Conservation (phyloP, 108 stramenopile species). For the Skeletonema tropicum region DNA sequence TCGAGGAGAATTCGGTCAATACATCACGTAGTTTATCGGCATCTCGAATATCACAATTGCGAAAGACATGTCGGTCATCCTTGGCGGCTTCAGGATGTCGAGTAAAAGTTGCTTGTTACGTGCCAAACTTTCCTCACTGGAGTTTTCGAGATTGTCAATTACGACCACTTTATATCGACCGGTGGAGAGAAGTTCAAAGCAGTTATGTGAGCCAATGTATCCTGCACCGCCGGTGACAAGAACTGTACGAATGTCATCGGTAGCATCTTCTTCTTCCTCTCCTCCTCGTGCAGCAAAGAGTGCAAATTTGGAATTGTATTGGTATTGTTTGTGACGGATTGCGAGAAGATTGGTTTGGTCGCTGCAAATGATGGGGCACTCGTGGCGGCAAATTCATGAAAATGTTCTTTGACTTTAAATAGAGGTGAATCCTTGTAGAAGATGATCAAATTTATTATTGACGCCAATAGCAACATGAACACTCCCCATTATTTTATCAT, state of each 20-base stretch:
- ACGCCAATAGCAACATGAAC: too few relatives aligned
- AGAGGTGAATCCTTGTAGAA: too few relatives aligned
- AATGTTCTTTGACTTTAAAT: too few relatives aligned
- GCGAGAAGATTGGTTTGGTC: background rate
- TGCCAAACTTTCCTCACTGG: conserved; percentile 83
- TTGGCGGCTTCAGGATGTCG: conserved; percentile 15
- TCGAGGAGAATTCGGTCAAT: conserved; percentile 81
- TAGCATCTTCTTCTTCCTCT: background rate
- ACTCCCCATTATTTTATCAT: too few relatives aligned
- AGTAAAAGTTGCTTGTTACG: conserved; percentile 81
- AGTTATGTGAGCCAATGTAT: conserved; percentile 99
- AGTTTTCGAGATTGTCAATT: conserved; percentile 95
- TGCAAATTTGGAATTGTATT: background rate
- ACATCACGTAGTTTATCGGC: conserved; percentile 45
- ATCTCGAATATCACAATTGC: conserved; percentile 81
- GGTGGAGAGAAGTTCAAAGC: conserved; percentile 90
- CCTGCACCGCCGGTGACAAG: conserved; percentile 98
- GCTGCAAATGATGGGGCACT: background rate
- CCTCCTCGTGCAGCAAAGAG: conserved; percentile 14
- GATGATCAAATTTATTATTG: too few relatives aligned
- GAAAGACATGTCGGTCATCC: conserved; percentile 58
- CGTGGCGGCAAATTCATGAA: conserved; percentile 16
- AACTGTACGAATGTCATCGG: conserved; percentile 69
- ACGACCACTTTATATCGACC: conserved; percentile 86
- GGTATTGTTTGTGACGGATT: background rate